Evolutionary conservation across 2,329 filamentous ascomycete genomes (phyloP), one percentile per base, ranked within the genome.

Genomic region (Fusarium sp.): DNA sequence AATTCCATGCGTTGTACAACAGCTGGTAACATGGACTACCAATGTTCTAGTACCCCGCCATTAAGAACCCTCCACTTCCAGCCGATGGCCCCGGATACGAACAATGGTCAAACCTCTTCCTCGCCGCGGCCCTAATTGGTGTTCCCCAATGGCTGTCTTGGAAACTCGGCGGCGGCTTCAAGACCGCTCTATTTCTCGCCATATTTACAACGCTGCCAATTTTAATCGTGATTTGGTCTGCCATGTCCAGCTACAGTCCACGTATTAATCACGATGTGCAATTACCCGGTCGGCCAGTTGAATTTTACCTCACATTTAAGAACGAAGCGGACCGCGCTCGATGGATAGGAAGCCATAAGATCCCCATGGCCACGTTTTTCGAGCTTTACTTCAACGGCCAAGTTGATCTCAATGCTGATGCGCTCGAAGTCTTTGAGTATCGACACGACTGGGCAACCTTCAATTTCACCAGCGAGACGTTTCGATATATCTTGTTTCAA

Each of bases 391-490:
- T 97, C 80, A 90, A 93, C 75, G 92, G 92, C 63, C 88, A 95
- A 64, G 93, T 97, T 66, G 93, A 97, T 72, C 92, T 97, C 84
- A 97, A 97, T 78, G 93, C 93, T 60, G 94, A 97, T 80, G 87
- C 86, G 72, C 85, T 97, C 64, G 94, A 97, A 76, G 84, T 92
- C 44, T 81, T 97, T 78, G 95, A 97, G 82, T 94, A 94, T 83
- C 86, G 94, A 76, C 94, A 97, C 80, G 95, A 97, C 79, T 97
- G 94, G 94, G 92, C 92, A 73, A 95, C 87, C 82, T 97, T 97
- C 83, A 87, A 88, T 77, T 97, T 97, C 82, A 97, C 94, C 58
- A 80, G 90, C 75, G 86, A 89, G 75, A 84, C 97, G 67, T 94
- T 94, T 86, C 91, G 91, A 81, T 93, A 89, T 82, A 92, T 97